Percentiles rank a stretch among this genome's conserved stretches.
Evolutionary conservation across 345 rosid genomes (phyloP).

Genomic region (Eucalyptus regnans): DNA sequence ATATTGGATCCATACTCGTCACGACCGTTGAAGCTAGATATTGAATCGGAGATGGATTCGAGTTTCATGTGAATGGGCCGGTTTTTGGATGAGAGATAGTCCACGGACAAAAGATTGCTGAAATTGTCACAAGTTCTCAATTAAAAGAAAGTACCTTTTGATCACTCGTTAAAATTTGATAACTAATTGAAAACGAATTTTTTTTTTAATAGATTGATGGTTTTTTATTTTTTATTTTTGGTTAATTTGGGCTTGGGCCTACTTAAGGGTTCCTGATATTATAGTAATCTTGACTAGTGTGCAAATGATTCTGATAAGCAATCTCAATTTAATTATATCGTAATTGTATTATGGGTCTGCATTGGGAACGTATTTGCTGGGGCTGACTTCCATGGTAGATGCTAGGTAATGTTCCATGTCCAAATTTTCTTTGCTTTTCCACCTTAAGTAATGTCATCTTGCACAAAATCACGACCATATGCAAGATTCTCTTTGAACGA

Average conservation of each 20-base stretch:
- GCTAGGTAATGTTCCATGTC: background rate
- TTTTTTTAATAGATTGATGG: background rate
- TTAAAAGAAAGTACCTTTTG: background rate
- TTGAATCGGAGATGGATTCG: background rate
- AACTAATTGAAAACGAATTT: background rate
- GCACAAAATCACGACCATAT: background rate
- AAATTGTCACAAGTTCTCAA: background rate
- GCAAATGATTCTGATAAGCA: background rate
- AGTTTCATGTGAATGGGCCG: background rate
- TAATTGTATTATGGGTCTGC: background rate
- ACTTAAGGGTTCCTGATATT: background rate
- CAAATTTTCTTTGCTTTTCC: background rate
- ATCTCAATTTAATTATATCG: background rate
- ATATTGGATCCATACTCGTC: rapidly evolving
- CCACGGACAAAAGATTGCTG: rapidly evolving
- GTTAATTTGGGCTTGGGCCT: background rate
- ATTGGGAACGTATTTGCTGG: rapidly evolving
- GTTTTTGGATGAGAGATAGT: rapidly evolving
- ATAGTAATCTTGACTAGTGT: background rate
- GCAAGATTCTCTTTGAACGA: background rate
- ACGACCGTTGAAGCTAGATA: rapidly evolving
- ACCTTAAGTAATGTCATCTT: background rate
- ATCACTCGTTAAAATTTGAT: background rate
- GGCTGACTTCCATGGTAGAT: background rate
- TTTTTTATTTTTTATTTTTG: too few relatives aligned